A percentile compares a stretch with the other conserved stretches of the same genome.
Evolutionary conservation across 2,329 filamentous ascomycete species (phyloP).

Genomic region (Zymoseptoria pseudotritici): DNA sequence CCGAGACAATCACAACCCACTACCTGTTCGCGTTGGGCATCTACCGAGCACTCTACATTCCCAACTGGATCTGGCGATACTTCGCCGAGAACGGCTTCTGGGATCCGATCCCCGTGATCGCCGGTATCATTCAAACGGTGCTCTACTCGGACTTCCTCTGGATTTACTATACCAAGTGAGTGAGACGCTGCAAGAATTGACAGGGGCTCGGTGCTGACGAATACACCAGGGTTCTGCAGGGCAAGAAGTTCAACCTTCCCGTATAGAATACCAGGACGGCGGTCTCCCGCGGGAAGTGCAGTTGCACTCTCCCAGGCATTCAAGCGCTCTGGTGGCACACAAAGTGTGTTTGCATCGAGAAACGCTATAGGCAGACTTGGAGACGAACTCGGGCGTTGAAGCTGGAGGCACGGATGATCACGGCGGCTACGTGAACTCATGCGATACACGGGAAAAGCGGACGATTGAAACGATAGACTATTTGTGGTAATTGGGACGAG

Average conservation of each 20-base stretch:
- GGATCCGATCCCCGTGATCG: conserved; percentile 80
- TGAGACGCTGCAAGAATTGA: conserved; percentile 9
- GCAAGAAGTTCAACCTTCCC: conserved; percentile 48
- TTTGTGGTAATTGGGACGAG: not conserved
- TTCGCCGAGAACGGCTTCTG: conserved; percentile 58
- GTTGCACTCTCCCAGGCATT: not conserved
- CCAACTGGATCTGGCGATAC: conserved; percentile 96
- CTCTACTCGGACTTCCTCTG: conserved; percentile 99
- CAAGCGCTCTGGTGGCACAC: not conserved
- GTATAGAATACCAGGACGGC: conserved; percentile 32
- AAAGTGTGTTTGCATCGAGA: not conserved
- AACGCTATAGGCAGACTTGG: not conserved
- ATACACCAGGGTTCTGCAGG: conserved; percentile 41
- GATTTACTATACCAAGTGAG: conserved; percentile 94
- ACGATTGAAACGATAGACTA: not conserved
- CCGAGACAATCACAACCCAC: conserved; percentile 98
- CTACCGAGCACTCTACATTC: conserved; percentile 93
- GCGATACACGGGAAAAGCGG: not conserved
- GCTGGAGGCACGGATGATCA: not conserved
- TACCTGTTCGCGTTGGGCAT: conserved; percentile 89
- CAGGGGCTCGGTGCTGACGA: not conserved
- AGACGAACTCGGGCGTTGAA: not conserved
- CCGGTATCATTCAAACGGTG: conserved; percentile 86
- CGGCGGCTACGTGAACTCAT: not conserved
- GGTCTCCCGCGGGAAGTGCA: not conserved